phyloP scores from a whole-genome alignment of 1,284 basidiomycete species.

The Calocybe gambosa region DNA sequence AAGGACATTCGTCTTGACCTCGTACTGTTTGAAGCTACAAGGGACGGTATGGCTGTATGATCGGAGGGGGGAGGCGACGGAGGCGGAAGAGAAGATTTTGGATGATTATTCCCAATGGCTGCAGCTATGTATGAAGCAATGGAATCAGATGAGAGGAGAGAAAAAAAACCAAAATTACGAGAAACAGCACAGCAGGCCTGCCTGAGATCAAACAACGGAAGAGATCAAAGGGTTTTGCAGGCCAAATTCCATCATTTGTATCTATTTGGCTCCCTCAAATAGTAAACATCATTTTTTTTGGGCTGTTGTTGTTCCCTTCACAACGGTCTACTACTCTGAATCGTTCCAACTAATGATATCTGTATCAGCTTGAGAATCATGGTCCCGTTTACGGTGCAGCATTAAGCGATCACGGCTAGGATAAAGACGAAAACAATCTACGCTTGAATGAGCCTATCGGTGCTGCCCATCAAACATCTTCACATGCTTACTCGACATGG shows the following conservation, averaged over 20 bases:
- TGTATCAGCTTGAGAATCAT: conserved; percentile 49
- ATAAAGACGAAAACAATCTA: conserved; percentile 68
- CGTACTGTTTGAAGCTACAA: conserved; percentile 3
- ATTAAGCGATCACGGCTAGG: conserved; percentile 64
- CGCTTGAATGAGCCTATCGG: conserved; percentile 2
- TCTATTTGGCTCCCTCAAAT: not conserved
- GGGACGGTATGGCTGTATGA: conserved; percentile 24
- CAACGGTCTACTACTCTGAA: conserved; percentile 1
- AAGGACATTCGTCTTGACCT: conserved; percentile 78
- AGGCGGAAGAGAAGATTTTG: conserved; percentile 10
- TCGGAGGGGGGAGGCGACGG: conserved; percentile 12
- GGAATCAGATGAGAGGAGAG: conserved; percentile 1
- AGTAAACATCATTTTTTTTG: too few species aligned
- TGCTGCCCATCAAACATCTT: not conserved
- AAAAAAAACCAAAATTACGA: not conserved
- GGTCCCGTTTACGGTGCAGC: conserved; percentile 68
- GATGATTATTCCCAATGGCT: conserved; percentile 19
- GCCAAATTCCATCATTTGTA: not conserved
- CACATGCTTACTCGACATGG: conserved; percentile 35
- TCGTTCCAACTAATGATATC: conserved; percentile 72
- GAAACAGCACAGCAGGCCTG: not conserved
- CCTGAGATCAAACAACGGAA: not conserved
- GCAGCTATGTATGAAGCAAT: conserved; percentile 4
- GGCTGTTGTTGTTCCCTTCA: not conserved
- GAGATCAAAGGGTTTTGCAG: not conserved